Evolutionary conservation across 1,284 basidiomycete genomes (phyloP).

Genomic region (Peniophora sp.): DNA sequence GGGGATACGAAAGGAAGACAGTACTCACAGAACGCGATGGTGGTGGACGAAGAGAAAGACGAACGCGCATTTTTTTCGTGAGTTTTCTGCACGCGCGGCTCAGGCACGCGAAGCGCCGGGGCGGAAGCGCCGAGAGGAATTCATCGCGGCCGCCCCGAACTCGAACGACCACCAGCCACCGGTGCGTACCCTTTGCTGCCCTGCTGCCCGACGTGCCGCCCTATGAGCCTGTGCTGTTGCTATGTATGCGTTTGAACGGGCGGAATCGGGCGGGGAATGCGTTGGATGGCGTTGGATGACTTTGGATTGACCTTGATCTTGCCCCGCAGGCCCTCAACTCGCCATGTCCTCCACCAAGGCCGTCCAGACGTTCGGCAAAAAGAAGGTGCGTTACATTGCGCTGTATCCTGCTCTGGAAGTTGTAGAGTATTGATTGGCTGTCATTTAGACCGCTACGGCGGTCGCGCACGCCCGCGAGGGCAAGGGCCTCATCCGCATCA

Average conservation of each 20-base stretch:
- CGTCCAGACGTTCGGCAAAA: slow-evolving; percentile 98
- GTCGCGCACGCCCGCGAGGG: slow-evolving; percentile 96
- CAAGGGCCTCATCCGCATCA: slow-evolving; percentile 95
- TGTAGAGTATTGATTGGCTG: background rate
- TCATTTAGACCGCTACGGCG: slow-evolving; percentile 82
- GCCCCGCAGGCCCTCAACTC: slow-evolving; percentile 6
- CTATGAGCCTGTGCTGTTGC: no score
- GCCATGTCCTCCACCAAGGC: slow-evolving; percentile 77
- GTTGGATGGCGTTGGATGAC: slow-evolving; percentile 15
- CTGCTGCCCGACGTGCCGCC: no score
- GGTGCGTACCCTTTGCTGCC: slow-evolving; percentile 12
- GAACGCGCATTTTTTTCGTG: no score
- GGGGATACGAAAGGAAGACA: slow-evolving; percentile 1
- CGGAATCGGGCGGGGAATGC: slow-evolving; percentile 3
- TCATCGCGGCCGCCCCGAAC: slow-evolving; percentile 5
- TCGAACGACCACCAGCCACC: slow-evolving; percentile 10
- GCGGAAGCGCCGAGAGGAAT: no score
- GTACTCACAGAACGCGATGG: slow-evolving; percentile 4
- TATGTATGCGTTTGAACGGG: no score
- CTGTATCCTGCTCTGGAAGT: background rate
- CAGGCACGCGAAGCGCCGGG: slow-evolving; percentile 3
- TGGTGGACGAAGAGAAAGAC: no score
- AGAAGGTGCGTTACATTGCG: slow-evolving; percentile 67
- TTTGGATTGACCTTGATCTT: slow-evolving; percentile 10
- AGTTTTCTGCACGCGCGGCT: no score